Conservation (phyloP, 202 grass and related monocot species). For the Tripidium arundinaceum region DNA sequence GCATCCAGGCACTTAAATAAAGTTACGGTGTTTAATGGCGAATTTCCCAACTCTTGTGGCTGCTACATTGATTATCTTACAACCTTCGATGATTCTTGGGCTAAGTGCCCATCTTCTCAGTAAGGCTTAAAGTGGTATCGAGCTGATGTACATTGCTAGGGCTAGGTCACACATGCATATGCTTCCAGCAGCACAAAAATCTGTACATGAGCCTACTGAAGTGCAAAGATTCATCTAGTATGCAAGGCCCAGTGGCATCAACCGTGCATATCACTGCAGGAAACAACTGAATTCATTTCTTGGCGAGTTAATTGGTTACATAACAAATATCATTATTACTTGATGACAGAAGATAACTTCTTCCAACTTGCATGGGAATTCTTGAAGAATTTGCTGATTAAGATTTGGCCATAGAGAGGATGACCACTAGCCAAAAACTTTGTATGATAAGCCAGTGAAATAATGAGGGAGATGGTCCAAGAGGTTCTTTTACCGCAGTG, state of each 20-base stretch:
- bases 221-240: background rate
- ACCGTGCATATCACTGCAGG: background rate
- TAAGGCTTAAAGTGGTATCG: background rate
- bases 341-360: background rate
- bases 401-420: background rate
- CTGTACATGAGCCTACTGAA: background rate
- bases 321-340: background rate
- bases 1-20: background rate
- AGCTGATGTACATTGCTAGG: background rate
- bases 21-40: background rate
- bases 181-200: background rate
- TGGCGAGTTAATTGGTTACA: background rate
- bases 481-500: background rate
- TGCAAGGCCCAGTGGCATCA: background rate
- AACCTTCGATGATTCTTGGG: background rate
- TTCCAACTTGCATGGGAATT: background rate
- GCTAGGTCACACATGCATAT: background rate
- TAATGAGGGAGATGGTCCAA: background rate
- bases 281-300: background rate
- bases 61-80: background rate
- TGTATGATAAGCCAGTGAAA: background rate
- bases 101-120: background rate
- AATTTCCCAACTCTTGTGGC: background rate
- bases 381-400: background rate
- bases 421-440: background rate